phyloP scores from a whole-genome alignment of 2,329 filamentous ascomycete species.

The Periconia macrospinosa region DNA sequence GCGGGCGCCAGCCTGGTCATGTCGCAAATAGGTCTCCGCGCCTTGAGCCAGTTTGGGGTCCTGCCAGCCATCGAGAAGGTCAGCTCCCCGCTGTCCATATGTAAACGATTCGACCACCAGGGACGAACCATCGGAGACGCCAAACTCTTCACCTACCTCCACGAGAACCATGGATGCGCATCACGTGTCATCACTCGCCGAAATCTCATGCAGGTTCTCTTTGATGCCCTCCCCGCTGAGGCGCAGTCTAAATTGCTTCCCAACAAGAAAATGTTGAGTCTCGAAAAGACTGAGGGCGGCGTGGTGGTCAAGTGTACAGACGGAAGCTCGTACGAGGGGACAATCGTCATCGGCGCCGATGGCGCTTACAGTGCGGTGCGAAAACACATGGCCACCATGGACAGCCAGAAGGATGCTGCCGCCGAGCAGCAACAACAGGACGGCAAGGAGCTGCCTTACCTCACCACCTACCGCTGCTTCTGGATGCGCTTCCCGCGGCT shows the following conservation, averaged over 20 bases:
- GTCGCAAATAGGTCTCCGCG: conserved; percentile 1
- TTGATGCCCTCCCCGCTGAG: not conserved
- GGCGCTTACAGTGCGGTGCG: conserved; percentile 3
- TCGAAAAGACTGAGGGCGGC: not conserved
- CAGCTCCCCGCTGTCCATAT: not conserved
- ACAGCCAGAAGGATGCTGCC: not conserved
- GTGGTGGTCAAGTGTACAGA: conserved; percentile 2
- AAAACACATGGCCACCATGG: not conserved
- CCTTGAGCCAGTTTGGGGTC: conserved; percentile 3
- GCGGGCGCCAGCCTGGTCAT: conserved; percentile 5
- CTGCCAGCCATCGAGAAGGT: conserved; percentile 2
- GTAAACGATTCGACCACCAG: not conserved
- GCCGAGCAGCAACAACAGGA: too few relatives aligned
- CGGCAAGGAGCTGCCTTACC: not conserved
- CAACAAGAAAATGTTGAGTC: conserved; percentile 1
- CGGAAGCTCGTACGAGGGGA: not conserved
- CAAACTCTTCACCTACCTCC: not conserved
- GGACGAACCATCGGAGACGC: not conserved
- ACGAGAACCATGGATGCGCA: not conserved
- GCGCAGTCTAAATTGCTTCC: not conserved
- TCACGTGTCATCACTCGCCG: not conserved
- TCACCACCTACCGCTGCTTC: not conserved
- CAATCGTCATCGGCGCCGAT: conserved; percentile 5
- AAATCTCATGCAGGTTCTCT: conserved; percentile 1
- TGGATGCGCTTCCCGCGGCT: conserved; percentile 2